Percentiles rank a stretch among this genome's conserved stretches.
Conservation (phyloP, 1,284 basidiomycete genomes). For the Puccinia hordei region DNA sequence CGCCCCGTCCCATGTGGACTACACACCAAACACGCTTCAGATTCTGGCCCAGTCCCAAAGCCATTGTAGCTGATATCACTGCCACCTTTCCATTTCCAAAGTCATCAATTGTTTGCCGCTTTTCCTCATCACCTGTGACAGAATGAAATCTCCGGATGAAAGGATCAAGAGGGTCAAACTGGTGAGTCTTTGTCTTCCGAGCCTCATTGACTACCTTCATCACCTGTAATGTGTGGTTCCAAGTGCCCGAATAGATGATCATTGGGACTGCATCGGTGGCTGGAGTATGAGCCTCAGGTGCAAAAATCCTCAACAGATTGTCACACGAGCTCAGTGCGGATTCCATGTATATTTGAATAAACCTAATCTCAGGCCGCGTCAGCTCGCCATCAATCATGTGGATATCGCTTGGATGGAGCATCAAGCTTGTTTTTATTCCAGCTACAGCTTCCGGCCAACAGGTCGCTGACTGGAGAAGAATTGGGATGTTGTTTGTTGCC, state of each 20-base stretch:
- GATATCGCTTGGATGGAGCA: not conserved
- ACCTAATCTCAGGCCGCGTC: not conserved
- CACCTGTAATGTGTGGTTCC: not conserved
- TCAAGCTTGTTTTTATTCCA: slow-evolving; percentile 1
- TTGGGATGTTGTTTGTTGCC: too few species aligned
- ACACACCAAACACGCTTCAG: slow-evolving; percentile 6
- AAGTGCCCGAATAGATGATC: not conserved
- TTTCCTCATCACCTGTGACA: not conserved
- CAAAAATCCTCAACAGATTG: slow-evolving; percentile 7
- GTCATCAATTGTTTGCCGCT: not conserved
- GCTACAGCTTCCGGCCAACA: slow-evolving; percentile 23
- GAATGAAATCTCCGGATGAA: not conserved
- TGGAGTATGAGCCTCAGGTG: not conserved
- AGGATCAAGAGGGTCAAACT: not conserved
- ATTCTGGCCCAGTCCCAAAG: slow-evolving; percentile 30
- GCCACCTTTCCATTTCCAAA: not conserved
- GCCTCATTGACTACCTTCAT: not conserved
- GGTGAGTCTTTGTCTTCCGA: not conserved
- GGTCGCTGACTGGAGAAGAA: too few species aligned
- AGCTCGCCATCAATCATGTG: not conserved
- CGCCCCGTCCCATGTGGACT: slow-evolving; percentile 15
- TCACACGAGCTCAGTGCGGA: not conserved
- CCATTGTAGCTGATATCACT: slow-evolving; percentile 14
- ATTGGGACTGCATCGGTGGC: not conserved
- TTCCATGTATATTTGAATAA: slow-evolving; percentile 14